Evolutionary conservation across 2,329 filamentous ascomycete species (phyloP).

Genomic region (Venturia oleaginea): DNA sequence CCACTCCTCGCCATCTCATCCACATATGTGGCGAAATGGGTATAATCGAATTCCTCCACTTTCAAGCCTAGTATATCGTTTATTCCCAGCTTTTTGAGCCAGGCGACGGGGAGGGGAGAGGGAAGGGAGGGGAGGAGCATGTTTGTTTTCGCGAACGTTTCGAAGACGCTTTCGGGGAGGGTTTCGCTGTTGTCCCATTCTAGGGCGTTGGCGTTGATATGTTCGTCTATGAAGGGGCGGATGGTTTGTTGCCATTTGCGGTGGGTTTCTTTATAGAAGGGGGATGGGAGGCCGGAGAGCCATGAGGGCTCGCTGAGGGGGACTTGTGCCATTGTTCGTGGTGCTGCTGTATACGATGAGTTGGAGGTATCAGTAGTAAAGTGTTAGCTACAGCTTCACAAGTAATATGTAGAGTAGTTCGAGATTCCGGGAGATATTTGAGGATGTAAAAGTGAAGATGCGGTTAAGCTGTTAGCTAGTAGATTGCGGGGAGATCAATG

Average conservation of each 20-base stretch:
- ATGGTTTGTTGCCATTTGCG: conserved; percentile 58
- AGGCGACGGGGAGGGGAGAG: conserved; percentile 57
- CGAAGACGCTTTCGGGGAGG: conserved; percentile 55
- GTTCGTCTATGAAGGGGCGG: conserved; percentile 54
- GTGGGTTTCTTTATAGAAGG: conserved; percentile 61
- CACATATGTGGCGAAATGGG: conserved; percentile 37
- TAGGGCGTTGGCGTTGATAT: conserved; percentile 52
- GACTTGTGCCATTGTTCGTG: conserved; percentile 24
- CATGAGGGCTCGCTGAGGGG: conserved; percentile 69
- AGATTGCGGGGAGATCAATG: conserved; percentile 2
- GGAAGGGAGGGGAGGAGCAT: conserved; percentile 65
- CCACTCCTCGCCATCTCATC: conserved; percentile 52
- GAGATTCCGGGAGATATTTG: neutral
- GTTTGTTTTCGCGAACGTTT: conserved; percentile 53
- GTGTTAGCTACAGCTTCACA: neutral
- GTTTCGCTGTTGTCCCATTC: conserved; percentile 62
- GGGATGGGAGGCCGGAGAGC: conserved; percentile 59
- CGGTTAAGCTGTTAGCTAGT: neutral
- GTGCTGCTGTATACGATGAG: neutral
- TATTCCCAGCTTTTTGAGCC: conserved; percentile 58
- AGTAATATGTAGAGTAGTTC: neutral
- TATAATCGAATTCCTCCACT: conserved; percentile 65
- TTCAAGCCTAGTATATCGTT: conserved; percentile 56
- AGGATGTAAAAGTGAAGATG: neutral
- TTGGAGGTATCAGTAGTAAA: neutral